A percentile compares a stretch with the other conserved stretches of the same genome.
phyloP scores from a whole-genome alignment of 2,329 filamentous ascomycete species.

The Botrytis paeoniae region DNA sequence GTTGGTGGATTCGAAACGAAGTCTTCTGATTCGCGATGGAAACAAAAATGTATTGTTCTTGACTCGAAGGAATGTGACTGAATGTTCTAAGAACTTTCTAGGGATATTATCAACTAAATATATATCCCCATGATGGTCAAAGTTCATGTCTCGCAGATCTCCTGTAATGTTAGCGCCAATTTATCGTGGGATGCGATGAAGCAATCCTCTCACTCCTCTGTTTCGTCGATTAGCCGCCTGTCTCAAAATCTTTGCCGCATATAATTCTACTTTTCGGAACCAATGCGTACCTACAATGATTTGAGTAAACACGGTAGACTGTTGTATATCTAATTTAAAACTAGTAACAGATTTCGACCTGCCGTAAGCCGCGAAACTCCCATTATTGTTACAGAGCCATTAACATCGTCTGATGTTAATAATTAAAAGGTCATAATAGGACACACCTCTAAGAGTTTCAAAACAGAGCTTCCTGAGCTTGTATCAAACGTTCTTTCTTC shows the following conservation, averaged over 20 bases:
- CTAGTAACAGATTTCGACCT: neutral
- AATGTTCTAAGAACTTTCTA: neutral
- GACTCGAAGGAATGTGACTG: neutral
- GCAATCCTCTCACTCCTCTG: slow-evolving; percentile 15
- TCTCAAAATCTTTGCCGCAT: slow-evolving; percentile 9
- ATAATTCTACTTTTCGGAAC: neutral
- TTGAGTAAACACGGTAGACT: neutral
- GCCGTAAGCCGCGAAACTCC: neutral
- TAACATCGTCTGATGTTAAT: neutral
- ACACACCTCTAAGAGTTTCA: neutral
- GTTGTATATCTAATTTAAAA: slow-evolving; percentile 6
- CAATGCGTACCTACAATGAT: neutral
- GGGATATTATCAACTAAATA: slow-evolving; percentile 5
- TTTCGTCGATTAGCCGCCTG: slow-evolving; percentile 14
- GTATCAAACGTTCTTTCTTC: slow-evolving; percentile 14
- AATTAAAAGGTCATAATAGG: neutral
- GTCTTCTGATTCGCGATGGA: neutral
- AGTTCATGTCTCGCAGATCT: neutral
- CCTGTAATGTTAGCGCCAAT: neutral
- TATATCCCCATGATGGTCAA: neutral
- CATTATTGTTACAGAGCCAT: neutral
- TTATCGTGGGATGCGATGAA: slow-evolving; percentile 11
- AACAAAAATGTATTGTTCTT: neutral
- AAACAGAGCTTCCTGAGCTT: neutral
- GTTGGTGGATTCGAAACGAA: neutral